Percentiles rank a stretch among this genome's conserved stretches.
phyloP scores from a whole-genome alignment of 768 basidiomycete genomes.

The Piloderma croceum region DNA sequence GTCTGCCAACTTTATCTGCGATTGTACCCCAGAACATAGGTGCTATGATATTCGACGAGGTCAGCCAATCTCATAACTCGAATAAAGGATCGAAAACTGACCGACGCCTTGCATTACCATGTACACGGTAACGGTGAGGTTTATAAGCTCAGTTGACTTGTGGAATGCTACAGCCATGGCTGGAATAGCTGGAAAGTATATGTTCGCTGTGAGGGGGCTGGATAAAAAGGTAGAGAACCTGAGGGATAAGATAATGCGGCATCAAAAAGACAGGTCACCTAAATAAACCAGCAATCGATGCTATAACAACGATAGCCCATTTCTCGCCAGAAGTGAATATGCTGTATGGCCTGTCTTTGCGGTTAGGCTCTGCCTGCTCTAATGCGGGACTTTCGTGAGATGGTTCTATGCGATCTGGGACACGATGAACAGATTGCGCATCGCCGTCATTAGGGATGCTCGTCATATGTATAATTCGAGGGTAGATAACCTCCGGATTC shows the following conservation, averaged over 20 bases:
- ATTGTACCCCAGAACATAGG: conserved; percentile 65
- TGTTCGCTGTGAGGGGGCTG: conserved; percentile 68
- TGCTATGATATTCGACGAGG: conserved; percentile 28
- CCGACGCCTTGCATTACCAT: conserved; percentile 47
- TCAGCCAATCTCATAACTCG: background rate
- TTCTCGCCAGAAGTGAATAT: conserved; percentile 54
- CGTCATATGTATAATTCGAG: background rate
- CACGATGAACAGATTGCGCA: background rate
- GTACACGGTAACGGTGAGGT: conserved; percentile 66
- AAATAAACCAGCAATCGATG: conserved; percentile 56
- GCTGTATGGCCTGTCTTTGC: conserved; percentile 33
- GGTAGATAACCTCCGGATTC: background rate
- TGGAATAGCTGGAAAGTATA: conserved; percentile 79
- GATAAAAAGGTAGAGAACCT: background rate
- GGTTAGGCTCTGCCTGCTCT: too few species aligned
- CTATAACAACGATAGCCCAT: conserved; percentile 60
- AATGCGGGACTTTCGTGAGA: conserved; percentile 1
- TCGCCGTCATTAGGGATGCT: conserved; percentile 14
- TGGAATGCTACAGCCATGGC: conserved; percentile 52
- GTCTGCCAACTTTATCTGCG: conserved; percentile 59
- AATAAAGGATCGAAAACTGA: conserved; percentile 24
- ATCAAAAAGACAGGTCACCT: conserved; percentile 34
- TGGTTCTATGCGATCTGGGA: background rate
- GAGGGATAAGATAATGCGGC: background rate
- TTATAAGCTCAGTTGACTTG: conserved; percentile 65